Evolutionary conservation across 163 green algal genomes (phyloP).

Genomic region (Chlamydomonas reinhardtii): DNA sequence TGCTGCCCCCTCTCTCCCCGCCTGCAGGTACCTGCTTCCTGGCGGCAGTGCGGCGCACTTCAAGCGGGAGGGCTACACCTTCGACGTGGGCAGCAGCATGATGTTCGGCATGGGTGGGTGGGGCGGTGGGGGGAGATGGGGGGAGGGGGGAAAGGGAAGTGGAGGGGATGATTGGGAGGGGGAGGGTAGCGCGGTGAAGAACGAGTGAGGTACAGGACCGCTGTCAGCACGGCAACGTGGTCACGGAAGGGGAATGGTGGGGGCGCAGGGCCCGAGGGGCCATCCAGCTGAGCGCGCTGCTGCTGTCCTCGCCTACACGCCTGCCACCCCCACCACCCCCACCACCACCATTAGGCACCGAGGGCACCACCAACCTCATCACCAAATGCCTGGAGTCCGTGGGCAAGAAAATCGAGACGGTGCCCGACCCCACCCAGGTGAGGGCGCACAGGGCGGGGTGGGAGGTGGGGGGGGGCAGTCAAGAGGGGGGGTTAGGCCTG

Average conservation of each 20-base stretch:
- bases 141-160: too few species aligned
- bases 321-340: background rate
- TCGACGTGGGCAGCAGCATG: slow-evolving; percentile 96
- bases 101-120: slow-evolving; percentile 95
- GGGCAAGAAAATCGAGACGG: slow-evolving; percentile 85
- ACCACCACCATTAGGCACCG: slow-evolving; percentile 29
- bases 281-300: too few species aligned
- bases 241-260: too few species aligned
- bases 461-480: too few species aligned
- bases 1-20: too few species aligned
- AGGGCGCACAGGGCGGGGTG: too few species aligned
- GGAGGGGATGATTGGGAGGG: too few species aligned
- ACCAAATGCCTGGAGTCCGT: slow-evolving; percentile 89
- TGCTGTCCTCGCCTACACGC: background rate
- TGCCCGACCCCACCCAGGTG: slow-evolving; percentile 92
- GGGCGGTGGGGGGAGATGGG: background rate
- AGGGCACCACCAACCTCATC: slow-evolving; percentile 96
- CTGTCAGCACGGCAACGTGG: too few species aligned
- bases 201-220: too few species aligned
- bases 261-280: too few species aligned
- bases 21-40: slow-evolving; percentile 90
- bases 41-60: slow-evolving; percentile 92
- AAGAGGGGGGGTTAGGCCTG: too few species aligned
- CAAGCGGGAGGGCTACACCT: slow-evolving; percentile 93
- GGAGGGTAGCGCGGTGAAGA: too few species aligned